phyloP scores from a whole-genome alignment of 2,329 filamentous ascomycete species.

The Fusarium chlamydosporum region DNA sequence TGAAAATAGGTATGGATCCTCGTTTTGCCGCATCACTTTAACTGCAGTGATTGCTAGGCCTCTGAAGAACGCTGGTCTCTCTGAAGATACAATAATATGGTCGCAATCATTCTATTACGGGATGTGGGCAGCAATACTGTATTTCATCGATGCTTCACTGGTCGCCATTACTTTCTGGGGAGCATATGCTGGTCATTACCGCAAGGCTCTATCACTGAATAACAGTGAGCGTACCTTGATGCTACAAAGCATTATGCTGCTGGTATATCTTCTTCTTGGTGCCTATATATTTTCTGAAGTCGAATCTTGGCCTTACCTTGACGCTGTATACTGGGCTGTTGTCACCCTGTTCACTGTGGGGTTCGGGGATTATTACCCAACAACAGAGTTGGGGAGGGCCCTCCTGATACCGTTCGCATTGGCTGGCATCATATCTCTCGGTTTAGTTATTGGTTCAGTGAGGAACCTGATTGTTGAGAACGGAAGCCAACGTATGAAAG shows the following conservation, averaged over 20 bases:
- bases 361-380: constrained; percentile 2
- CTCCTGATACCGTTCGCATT: constrained; percentile 3
- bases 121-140: constrained; percentile 4
- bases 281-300: neutral
- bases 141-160: constrained; percentile 1
- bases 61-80: neutral
- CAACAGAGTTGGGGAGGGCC: neutral
- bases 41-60: neutral
- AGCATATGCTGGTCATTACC: neutral
- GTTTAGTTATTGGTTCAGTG: constrained; percentile 8
- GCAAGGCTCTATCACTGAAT: neutral
- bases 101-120: constrained; percentile 8
- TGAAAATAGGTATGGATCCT: constrained; percentile 4
- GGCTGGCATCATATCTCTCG: constrained; percentile 7
- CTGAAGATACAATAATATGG: neutral
- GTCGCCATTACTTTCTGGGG: neutral
- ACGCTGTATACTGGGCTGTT: constrained; percentile 6
- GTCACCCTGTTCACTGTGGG: constrained; percentile 12
- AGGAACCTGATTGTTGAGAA: neutral
- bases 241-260: constrained; percentile 3
- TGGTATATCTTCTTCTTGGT: constrained; percentile 3
- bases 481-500: neutral
- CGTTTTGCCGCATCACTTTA: neutral
- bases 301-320: constrained; percentile 2
- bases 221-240: constrained; percentile 1